Conservation (phyloP, 2,329 filamentous ascomycete species). For the Ophiostoma montium region DNA sequence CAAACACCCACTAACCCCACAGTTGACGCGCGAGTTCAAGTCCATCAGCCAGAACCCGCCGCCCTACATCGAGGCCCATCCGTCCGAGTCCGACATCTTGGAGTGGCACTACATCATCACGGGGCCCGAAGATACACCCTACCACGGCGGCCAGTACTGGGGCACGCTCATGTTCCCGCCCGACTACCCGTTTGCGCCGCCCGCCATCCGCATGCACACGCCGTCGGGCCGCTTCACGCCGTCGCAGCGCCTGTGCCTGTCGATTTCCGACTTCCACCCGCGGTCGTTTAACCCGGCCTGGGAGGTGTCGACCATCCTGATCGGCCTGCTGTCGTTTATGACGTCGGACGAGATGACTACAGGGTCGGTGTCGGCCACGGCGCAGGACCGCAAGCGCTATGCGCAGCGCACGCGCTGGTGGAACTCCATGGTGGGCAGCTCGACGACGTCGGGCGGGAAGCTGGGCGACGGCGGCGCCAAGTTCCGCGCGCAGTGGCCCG, state of each 20-base stretch:
- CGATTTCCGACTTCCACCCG: slow-evolving; percentile 94
- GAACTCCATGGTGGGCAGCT: slow-evolving; percentile 88
- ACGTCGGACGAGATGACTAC: slow-evolving; percentile 98
- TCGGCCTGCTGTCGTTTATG: slow-evolving; percentile 93
- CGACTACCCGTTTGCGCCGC: slow-evolving; percentile 93
- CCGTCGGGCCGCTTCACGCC: slow-evolving; percentile 92
- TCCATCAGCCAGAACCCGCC: slow-evolving; percentile 59
- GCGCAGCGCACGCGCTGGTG: slow-evolving; percentile 79
- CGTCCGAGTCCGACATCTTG: slow-evolving; percentile 80
- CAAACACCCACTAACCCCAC: not conserved
- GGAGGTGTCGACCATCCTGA: slow-evolving; percentile 94
- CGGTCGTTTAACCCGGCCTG: slow-evolving; percentile 97
- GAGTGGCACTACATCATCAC: slow-evolving; percentile 98
- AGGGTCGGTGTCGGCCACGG: slow-evolving; percentile 65
- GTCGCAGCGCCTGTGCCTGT: slow-evolving; percentile 80
- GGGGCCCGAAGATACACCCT: slow-evolving; percentile 85
- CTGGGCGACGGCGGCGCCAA: slow-evolving; percentile 77
- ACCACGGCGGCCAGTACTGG: slow-evolving; percentile 95
- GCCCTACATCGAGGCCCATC: slow-evolving; percentile 78
- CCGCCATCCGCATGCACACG: slow-evolving; percentile 97
- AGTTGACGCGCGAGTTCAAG: slow-evolving; percentile 51
- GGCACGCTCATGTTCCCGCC: slow-evolving; percentile 89
- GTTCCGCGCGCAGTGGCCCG: slow-evolving; percentile 80
- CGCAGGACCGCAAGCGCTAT: slow-evolving; percentile 63
- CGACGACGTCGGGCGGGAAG: slow-evolving; percentile 18